phyloP scores from a whole-genome alignment of 805 yeast species.

The Saturnispora diversa region DNA sequence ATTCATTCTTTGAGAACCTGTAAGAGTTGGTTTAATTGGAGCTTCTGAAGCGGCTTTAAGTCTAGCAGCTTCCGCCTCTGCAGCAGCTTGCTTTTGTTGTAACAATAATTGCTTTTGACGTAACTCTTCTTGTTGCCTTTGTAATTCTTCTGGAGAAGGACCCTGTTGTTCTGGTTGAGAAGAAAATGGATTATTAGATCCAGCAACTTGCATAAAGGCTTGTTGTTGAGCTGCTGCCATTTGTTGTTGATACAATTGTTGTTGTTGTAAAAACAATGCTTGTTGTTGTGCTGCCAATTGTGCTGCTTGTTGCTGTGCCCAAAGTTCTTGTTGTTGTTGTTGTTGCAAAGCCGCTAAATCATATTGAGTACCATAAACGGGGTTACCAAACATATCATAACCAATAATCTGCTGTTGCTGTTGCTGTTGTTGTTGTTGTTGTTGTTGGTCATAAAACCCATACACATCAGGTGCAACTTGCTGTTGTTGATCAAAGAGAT shows the following conservation, averaged over 20 bases:
- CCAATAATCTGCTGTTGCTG: constrained; percentile 29
- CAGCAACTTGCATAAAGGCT: constrained; percentile 33
- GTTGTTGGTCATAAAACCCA: constrained; percentile 25
- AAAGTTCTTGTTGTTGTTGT: constrained; percentile 18
- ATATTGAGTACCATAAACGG: constrained; percentile 42
- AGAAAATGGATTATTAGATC: constrained; percentile 33
- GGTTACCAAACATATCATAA: constrained; percentile 61
- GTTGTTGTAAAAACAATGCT: constrained; percentile 17
- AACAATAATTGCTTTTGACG: constrained; percentile 12
- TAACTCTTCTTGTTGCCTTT: constrained; percentile 42
- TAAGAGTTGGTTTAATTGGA: constrained; percentile 38
- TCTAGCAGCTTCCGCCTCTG: constrained; percentile 15
- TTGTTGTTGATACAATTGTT: constrained; percentile 20
- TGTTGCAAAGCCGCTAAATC: constrained; percentile 39
- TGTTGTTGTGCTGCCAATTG: constrained; percentile 21
- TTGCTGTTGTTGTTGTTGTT: constrained; percentile 26
- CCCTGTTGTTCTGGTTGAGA: constrained; percentile 17
- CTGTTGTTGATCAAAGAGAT: constrained; percentile 48
- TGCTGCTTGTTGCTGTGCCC: constrained; percentile 19
- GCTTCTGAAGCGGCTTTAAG: constrained; percentile 24
- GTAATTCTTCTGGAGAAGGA: constrained; percentile 34
- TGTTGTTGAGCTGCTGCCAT: constrained; percentile 22
- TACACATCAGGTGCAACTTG: constrained; percentile 24
- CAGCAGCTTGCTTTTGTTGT: constrained; percentile 11
- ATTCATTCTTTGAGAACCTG: constrained; percentile 49